Conservation (phyloP, 1,284 basidiomycete genomes). For the Fomitopsis palustris region DNA sequence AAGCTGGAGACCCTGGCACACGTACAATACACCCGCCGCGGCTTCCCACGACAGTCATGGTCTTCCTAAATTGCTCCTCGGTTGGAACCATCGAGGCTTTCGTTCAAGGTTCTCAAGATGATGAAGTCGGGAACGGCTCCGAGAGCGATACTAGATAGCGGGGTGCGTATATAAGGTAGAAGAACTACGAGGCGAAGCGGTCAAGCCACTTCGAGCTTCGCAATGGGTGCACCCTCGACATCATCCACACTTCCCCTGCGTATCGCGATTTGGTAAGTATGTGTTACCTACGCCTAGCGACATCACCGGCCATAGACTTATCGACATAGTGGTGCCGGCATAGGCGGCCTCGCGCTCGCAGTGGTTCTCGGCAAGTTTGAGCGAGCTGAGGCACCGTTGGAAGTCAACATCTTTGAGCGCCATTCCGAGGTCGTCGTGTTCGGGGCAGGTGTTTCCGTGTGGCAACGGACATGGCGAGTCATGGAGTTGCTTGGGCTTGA, state of each 20-base stretch:
- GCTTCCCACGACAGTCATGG: too few relatives aligned
- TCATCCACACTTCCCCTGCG: background rate
- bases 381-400: slow-evolving; percentile 20
- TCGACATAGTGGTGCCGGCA: slow-evolving; percentile 32
- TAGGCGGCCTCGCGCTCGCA: slow-evolving; percentile 35
- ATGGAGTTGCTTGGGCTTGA: slow-evolving; percentile 33
- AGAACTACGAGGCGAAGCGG: too few relatives aligned
- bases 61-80: too few relatives aligned
- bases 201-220: too few relatives aligned
- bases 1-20: too few relatives aligned
- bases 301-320: background rate
- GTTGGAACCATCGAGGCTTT: too few relatives aligned
- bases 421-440: slow-evolving; percentile 32
- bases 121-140: too few relatives aligned
- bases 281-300: background rate
- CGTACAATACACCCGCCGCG: too few relatives aligned
- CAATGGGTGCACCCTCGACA: background rate
- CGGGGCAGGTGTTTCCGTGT: slow-evolving; percentile 35
- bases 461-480: slow-evolving; percentile 37
- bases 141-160: too few relatives aligned
- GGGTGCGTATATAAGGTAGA: too few relatives aligned
- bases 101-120: too few relatives aligned
- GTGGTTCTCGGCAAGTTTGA: slow-evolving; percentile 29
- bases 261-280: background rate
- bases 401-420: slow-evolving; percentile 34